Conservation (phyloP, 192 early-diverging fungal genomes). For the Dispira simplex region DNA sequence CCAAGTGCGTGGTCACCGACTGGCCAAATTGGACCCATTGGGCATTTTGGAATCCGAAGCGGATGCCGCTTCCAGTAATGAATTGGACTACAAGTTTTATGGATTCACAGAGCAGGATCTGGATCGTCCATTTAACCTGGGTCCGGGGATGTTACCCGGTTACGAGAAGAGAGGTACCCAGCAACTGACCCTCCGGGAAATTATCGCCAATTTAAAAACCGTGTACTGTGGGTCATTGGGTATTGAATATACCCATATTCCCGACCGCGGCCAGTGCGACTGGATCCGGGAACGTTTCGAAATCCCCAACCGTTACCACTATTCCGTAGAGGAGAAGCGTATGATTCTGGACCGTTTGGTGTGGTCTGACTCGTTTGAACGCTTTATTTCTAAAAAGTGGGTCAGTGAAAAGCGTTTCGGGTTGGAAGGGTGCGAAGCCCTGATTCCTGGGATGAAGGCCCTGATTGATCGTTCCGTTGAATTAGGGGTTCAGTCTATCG, state of each 20-base stretch:
- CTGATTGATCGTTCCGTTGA: conserved; percentile 95
- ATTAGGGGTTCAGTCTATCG: conserved; percentile 84
- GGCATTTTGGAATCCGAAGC: conserved; percentile 55
- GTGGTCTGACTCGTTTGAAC: conserved; percentile 95
- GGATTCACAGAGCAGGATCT: conserved; percentile 89
- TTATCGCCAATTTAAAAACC: conserved; percentile 59
- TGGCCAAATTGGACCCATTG: conserved; percentile 92
- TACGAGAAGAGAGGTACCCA: conserved; percentile 55
- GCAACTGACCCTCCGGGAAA: conserved; percentile 77
- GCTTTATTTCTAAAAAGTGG: conserved; percentile 92
- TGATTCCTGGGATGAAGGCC: conserved; percentile 98
- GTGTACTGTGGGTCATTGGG: conserved; percentile 93
- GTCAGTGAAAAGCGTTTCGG: conserved; percentile 97
- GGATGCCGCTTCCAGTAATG: conserved; percentile 40
- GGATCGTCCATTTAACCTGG: conserved; percentile 80
- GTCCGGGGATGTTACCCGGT: conserved; percentile 87
- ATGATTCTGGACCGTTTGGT: conserved; percentile 91
- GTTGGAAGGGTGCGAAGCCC: conserved; percentile 89
- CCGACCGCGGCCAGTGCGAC: conserved; percentile 89
- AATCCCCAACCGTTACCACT: conserved; percentile 77
- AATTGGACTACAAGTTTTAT: conserved; percentile 77
- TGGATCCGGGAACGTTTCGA: conserved; percentile 92
- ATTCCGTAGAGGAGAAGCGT: conserved; percentile 76
- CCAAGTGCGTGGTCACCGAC: conserved; percentile 91
- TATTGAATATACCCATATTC: conserved; percentile 97